Evolutionary conservation across 1,284 basidiomycete genomes (phyloP).

Genomic region (Tilletia caries): DNA sequence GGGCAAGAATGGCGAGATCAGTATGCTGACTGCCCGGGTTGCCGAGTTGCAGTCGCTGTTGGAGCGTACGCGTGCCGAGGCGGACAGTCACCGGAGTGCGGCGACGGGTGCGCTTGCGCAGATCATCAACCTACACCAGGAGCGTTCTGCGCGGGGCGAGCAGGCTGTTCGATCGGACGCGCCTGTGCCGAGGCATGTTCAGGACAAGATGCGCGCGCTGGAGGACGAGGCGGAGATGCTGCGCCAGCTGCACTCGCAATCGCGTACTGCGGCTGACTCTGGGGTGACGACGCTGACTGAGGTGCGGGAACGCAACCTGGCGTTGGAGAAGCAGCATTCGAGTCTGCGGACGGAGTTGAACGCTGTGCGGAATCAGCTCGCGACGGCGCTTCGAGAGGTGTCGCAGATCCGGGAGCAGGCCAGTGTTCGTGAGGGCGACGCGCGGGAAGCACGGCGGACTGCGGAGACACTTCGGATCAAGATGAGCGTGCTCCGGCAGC

Average conservation of each 20-base stretch:
- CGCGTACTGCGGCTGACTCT: conserved; percentile 53
- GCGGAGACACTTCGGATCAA: conserved; percentile 73
- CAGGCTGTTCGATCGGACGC: conserved; percentile 1
- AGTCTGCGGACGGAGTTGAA: conserved; percentile 73
- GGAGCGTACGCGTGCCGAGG: conserved; percentile 58
- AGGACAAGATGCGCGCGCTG: conserved; percentile 45
- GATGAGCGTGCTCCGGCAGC: conserved; percentile 74
- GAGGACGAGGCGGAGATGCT: conserved; percentile 45
- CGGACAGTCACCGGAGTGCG: conserved; percentile 44
- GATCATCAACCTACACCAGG: conserved; percentile 41
- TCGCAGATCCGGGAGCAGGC: conserved; percentile 62
- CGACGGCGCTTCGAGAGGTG: conserved; percentile 68
- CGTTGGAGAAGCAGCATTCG: conserved; percentile 69
- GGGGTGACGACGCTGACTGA: conserved; percentile 61
- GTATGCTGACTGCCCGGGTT: conserved; percentile 57
- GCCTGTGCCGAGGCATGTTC: conserved; percentile 35
- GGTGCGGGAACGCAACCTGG: conserved; percentile 65
- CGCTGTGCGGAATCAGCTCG: conserved; percentile 72
- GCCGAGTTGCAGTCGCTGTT: conserved; percentile 70
- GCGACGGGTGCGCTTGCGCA: conserved; percentile 41
- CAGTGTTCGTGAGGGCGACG: conserved; percentile 61
- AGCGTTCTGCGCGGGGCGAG: conserved; percentile 12
- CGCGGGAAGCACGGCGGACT: conserved; percentile 68
- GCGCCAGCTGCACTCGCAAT: conserved; percentile 45
- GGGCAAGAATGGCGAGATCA: conserved; percentile 50